Conservation (phyloP, 495 filamentous ascomycete species). For the Xanthoparmelia taractica region DNA sequence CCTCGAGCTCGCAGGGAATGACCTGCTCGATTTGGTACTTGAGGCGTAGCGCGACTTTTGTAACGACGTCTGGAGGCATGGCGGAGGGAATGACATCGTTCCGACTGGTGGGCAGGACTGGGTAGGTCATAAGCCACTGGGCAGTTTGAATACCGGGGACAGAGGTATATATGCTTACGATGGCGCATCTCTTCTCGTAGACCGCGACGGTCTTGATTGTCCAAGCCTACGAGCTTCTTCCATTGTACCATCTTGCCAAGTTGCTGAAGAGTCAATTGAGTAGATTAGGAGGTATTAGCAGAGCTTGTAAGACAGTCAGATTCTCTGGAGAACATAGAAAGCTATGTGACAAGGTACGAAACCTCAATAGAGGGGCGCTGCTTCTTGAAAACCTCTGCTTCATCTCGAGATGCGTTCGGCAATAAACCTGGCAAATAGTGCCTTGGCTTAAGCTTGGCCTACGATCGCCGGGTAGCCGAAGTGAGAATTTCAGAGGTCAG, state of each 20-base stretch:
- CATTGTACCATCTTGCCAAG: conserved; percentile 33
- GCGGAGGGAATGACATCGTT: conserved; percentile 49
- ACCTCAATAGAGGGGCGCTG: not conserved
- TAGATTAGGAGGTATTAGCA: not conserved
- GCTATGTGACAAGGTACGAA: not conserved
- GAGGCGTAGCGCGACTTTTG: conserved; percentile 77
- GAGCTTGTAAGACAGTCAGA: not conserved
- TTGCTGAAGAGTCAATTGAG: not conserved
- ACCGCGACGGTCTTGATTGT: conserved; percentile 29
- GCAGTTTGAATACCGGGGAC: not conserved
- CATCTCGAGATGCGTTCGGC: not conserved
- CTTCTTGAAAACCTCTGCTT: not conserved
- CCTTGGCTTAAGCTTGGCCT: conserved; percentile 12
- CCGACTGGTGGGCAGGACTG: conserved; percentile 57
- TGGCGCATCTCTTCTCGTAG: conserved; percentile 35
- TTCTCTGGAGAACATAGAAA: not conserved
- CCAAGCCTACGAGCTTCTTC: conserved; percentile 32
- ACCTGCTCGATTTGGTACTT: conserved; percentile 87
- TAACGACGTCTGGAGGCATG: conserved; percentile 63
- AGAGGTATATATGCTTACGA: conserved; percentile 21
- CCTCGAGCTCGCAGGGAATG: conserved; percentile 78
- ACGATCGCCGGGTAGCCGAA: conserved; percentile 1
- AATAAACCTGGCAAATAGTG: conserved; percentile 10
- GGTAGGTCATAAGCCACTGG: conserved; percentile 32
- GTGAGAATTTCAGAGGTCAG: not conserved